A percentile compares a stretch with the other conserved stretches of the same genome.
Conservation (phyloP, 75 land plant genomes). For the Larix kaempferi region DNA sequence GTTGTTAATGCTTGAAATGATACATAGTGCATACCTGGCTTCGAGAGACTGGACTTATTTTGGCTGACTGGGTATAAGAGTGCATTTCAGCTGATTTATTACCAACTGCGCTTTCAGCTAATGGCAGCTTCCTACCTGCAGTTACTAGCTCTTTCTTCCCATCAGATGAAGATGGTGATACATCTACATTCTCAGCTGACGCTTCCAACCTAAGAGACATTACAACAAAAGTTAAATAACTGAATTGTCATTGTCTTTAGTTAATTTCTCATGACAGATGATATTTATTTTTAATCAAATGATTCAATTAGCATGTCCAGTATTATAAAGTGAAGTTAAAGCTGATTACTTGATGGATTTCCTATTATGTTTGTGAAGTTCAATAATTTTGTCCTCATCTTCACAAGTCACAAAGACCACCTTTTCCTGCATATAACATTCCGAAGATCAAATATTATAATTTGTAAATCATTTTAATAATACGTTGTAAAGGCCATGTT, state of each 20-base stretch:
- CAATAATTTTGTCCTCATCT: constrained; percentile 74
- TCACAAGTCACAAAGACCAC: constrained; percentile 99
- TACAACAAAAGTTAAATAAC: background rate
- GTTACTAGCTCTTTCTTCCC: constrained; percentile 12
- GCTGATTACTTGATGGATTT: constrained; percentile 53
- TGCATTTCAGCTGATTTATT: constrained; percentile 4
- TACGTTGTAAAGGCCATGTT: background rate
- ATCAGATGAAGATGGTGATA: constrained; percentile 26
- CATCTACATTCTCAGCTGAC: constrained; percentile 50
- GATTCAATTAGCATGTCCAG: background rate
- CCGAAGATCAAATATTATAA: background rate
- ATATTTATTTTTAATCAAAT: too few species aligned
- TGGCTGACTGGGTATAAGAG: background rate
- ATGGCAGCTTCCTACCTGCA: background rate
- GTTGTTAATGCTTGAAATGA: background rate
- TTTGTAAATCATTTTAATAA: background rate
- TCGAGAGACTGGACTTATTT: background rate
- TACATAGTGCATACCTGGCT: background rate
- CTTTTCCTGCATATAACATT: constrained; percentile 64
- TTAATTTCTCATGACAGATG: background rate
- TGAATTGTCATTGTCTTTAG: background rate
- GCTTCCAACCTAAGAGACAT: constrained; percentile 64
- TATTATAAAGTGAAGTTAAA: constrained; percentile 1
- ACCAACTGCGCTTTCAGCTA: constrained; percentile 11
- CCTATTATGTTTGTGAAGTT: constrained; percentile 44